Percentiles rank a stretch among this genome's conserved stretches.
phyloP scores from a whole-genome alignment of 2,329 filamentous ascomycete species.

The Ceratocystis albifundus region DNA sequence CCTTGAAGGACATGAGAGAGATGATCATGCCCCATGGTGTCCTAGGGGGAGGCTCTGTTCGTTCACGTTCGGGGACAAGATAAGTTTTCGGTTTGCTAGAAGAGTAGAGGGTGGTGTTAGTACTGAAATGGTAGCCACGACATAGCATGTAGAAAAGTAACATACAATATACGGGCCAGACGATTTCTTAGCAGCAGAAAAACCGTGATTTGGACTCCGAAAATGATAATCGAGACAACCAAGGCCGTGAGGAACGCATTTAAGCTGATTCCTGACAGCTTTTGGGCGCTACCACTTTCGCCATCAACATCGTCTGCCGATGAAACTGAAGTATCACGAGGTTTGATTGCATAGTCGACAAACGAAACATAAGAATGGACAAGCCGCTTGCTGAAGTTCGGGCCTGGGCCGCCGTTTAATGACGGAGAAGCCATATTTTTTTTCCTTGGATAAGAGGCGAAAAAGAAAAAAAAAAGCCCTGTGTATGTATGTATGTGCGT shows the following conservation, averaged over 20 bases:
- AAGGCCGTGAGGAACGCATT: slow-evolving; percentile 55
- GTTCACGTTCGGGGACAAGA: slow-evolving; percentile 72
- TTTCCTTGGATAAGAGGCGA: not conserved
- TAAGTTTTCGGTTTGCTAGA: slow-evolving; percentile 69
- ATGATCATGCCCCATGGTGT: slow-evolving; percentile 42
- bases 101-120: slow-evolving; percentile 13
- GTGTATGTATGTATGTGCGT: not conserved
- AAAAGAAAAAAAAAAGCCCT: not conserved
- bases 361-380: slow-evolving; percentile 13
- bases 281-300: slow-evolving; percentile 25
- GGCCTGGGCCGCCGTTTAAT: not conserved
- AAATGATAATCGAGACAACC: slow-evolving; percentile 49
- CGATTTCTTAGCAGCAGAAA: slow-evolving; percentile 70
- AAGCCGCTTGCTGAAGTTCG: not conserved
- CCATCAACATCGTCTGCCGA: slow-evolving; percentile 13
- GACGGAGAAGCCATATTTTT: not conserved
- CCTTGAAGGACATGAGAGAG: slow-evolving; percentile 54
- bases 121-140: not conserved
- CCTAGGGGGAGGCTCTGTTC: slow-evolving; percentile 60
- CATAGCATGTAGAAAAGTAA: slow-evolving; percentile 24
- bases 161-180: slow-evolving; percentile 71
- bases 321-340: slow-evolving; percentile 13
- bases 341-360: slow-evolving; percentile 3
- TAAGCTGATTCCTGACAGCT: slow-evolving; percentile 36
- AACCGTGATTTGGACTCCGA: slow-evolving; percentile 51